phyloP scores from a whole-genome alignment of 352 stramenopile species.

The Aphanomyces stellatus region DNA sequence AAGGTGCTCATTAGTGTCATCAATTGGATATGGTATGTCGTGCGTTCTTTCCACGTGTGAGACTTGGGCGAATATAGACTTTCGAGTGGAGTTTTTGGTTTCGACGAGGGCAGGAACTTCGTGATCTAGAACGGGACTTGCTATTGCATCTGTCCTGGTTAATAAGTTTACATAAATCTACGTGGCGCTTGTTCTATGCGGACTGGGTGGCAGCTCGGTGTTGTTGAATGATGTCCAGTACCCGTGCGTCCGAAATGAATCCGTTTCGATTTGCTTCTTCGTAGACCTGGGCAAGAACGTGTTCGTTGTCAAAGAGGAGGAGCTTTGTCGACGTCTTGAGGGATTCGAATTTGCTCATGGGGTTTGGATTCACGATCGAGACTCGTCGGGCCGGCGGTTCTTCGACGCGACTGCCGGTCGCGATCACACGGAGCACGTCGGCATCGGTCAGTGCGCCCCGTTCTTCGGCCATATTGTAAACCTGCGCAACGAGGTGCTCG shows the following conservation, averaged over 20 bases:
- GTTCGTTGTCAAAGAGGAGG: slow-evolving; percentile 64
- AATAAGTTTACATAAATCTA: not conserved
- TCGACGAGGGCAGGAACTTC: too few relatives aligned
- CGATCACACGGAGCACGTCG: not conserved
- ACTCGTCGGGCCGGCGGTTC: not conserved
- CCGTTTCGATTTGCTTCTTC: slow-evolving; percentile 72
- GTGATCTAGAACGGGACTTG: too few relatives aligned
- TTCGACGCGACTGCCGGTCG: not conserved
- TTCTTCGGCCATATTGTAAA: slow-evolving; percentile 8
- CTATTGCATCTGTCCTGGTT: too few relatives aligned
- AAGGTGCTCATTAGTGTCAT: too few relatives aligned
- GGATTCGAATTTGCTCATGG: slow-evolving; percentile 20
- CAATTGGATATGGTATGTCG: too few relatives aligned
- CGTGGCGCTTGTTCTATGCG: not conserved
- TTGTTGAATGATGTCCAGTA: slow-evolving; percentile 63
- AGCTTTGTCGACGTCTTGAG: slow-evolving; percentile 61
- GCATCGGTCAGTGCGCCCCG: not conserved
- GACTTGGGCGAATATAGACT: too few relatives aligned
- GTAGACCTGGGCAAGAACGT: slow-evolving; percentile 66
- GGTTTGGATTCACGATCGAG: not conserved
- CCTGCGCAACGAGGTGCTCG: not conserved
- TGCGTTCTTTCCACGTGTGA: too few relatives aligned
- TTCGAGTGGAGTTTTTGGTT: too few relatives aligned
- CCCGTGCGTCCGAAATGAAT: slow-evolving; percentile 57
- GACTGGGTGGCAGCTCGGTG: not conserved